Evolutionary conservation across 148 eudicot species (phyloP).

Genomic region (Nepenthes mirabilis): DNA sequence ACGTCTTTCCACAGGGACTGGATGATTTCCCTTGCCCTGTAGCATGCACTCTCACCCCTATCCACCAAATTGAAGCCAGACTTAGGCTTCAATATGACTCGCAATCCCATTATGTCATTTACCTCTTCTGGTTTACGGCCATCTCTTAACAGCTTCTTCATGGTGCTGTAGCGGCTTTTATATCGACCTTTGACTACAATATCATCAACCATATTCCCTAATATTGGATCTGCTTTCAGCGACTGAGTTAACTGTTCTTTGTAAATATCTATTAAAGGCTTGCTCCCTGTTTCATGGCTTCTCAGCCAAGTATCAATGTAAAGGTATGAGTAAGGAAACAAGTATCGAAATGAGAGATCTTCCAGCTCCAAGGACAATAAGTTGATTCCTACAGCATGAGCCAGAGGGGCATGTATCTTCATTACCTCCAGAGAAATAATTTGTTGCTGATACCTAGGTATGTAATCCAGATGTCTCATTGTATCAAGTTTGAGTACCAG

Average conservation of each 20-base stretch:
- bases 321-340: constrained; percentile 88
- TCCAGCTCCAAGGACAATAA: constrained; percentile 68
- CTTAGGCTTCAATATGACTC: constrained; percentile 58
- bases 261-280: constrained; percentile 53
- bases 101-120: constrained; percentile 73
- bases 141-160: constrained; percentile 90
- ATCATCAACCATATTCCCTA: constrained; percentile 49
- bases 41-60: constrained; percentile 68
- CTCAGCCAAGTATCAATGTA: constrained; percentile 85
- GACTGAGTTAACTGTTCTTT: constrained; percentile 43
- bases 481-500: constrained; percentile 71
- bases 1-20: constrained; percentile 76
- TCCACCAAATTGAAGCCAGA: constrained; percentile 24
- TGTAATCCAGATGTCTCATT: constrained; percentile 76
- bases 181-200: constrained; percentile 75
- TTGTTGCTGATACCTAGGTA: constrained; percentile 80
- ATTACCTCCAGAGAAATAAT: constrained; percentile 63
- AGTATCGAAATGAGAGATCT: constrained; percentile 73
- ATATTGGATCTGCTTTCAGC: constrained; percentile 34
- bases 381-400: constrained; percentile 76
- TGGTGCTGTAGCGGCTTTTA: constrained; percentile 90
- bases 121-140: constrained; percentile 93
- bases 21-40: constrained; percentile 56
- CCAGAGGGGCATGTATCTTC: constrained; percentile 90
- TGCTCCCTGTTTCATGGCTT: constrained; percentile 59